phyloP scores from a whole-genome alignment of 179 eudicot species.

The Beta corolliflora region DNA sequence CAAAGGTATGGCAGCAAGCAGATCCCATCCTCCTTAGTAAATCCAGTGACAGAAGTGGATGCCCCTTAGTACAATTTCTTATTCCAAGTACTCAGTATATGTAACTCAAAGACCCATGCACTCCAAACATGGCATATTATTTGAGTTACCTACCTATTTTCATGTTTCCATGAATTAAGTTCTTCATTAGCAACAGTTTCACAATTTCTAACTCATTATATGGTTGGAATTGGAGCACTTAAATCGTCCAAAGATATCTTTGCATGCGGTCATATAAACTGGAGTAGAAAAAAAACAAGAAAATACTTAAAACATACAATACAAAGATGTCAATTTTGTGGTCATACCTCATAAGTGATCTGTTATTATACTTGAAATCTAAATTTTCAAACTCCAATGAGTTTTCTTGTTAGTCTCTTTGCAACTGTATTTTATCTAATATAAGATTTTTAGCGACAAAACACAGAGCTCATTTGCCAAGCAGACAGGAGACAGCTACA shows the following conservation, averaged over 20 bases:
- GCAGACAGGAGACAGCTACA: not conserved
- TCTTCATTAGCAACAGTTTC: not conserved
- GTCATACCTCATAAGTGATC: not conserved
- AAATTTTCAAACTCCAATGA: not conserved
- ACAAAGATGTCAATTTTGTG: not conserved
- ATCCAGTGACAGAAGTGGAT: conserved; percentile 3
- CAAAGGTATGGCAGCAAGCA: conserved; percentile 19
- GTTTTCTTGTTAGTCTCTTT: not conserved
- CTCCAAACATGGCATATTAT: not conserved
- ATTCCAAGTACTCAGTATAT: conserved; percentile 2
- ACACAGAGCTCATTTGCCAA: not conserved
- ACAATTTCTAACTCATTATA: not conserved
- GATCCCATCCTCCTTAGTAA: not conserved
- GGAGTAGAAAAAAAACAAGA: conserved; percentile 5
- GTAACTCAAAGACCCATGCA: conserved; percentile 5
- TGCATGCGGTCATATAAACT: not conserved
- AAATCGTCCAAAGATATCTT: not conserved
- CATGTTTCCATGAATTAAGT: conserved; percentile 8
- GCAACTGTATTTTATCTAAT: not conserved
- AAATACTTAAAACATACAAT: not conserved
- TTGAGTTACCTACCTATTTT: not conserved
- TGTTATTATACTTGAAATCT: not conserved
- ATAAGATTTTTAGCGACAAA: not conserved
- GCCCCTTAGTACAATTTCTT: not conserved
- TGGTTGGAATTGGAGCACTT: not conserved